Evolutionary conservation across 2,329 filamentous ascomycete genomes (phyloP), one percentile per base, ranked within the genome.

Genomic region (Fusarium sp.): DNA sequence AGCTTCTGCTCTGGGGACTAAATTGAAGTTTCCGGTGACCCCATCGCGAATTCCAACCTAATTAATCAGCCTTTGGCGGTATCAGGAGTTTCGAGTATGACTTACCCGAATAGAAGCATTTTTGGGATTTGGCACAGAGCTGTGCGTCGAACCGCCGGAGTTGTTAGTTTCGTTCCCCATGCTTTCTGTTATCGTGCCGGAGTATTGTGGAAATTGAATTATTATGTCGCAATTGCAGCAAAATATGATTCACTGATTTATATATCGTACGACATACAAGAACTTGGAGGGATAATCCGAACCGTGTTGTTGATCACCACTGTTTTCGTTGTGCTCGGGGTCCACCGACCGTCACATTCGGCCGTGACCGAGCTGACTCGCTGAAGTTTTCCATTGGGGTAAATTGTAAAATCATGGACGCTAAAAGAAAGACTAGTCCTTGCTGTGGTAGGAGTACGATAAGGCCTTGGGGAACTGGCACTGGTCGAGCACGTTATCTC

Each of bases 1-100:
- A 1, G 59, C 59, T 1, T 56, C 49, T 3, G 19, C 8, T 28
- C 59, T 14, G 0, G 57, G 59, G 0, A 62, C 48, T 0, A 62
- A 2, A 0, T 6, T 39, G 10, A 62, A 62, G 0, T 44, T 1
- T 0, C 57, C 57, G 1, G 20, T 48, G 0, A 62, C 43, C 0
- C 59, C 59, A 7, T 62, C 49, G 6, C 59, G 59, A 1, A 62
- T 62, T 0, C 59, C 59, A 6, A 62, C n/a, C 59, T 62, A 4
- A 0, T 0, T 0, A 0, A 0, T 30, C 0, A 2, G 4, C 32
- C 0, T 55, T 11, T 13, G 6, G 0, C 6, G 0, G 8, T 8
- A 2, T 0, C 0, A 0, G 19, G 0, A 0, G 2, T 5, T 0
- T 2, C 0, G 1, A 5, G 3, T 3, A 0, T 0, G 0, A 9